Evolutionary conservation across 208 protist species (phyloP).

Genomic region (Trichomonas vaginalis): DNA sequence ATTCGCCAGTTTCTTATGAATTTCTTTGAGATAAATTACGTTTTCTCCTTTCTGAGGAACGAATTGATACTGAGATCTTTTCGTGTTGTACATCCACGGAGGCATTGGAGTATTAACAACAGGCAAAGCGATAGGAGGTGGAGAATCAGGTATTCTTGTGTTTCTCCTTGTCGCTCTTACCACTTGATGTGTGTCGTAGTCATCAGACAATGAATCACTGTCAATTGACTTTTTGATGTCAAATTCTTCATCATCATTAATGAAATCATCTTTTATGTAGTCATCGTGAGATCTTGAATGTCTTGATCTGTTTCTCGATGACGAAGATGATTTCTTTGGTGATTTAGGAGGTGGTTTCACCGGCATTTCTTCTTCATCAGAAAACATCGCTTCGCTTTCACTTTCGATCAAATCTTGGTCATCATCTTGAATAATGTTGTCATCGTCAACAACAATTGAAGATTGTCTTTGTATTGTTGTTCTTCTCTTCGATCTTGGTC

Average conservation of each 20-base stretch:
- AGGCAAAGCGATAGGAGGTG: not conserved
- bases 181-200: not conserved
- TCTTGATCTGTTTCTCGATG: not conserved
- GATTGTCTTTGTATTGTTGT: not conserved
- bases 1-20: not conserved
- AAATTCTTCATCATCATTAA: not conserved
- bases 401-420: not conserved
- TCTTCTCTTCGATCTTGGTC: not conserved
- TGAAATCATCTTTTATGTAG: not conserved
- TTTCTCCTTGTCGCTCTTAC: not conserved
- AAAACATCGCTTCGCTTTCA: not conserved
- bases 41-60: not conserved
- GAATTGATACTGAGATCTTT: not conserved
- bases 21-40: not conserved
- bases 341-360: not conserved
- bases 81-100: not conserved
- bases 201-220: not conserved
- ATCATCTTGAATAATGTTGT: not conserved
- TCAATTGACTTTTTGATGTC: not conserved
- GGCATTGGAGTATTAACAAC: not conserved
- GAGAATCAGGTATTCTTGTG: not conserved
- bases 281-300: not conserved
- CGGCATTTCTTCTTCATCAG: not conserved
- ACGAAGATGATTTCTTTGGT: not conserved
- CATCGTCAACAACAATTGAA: not conserved